Conservation (phyloP, 2,329 filamentous ascomycete species). For the Fusarium agapanthi region DNA sequence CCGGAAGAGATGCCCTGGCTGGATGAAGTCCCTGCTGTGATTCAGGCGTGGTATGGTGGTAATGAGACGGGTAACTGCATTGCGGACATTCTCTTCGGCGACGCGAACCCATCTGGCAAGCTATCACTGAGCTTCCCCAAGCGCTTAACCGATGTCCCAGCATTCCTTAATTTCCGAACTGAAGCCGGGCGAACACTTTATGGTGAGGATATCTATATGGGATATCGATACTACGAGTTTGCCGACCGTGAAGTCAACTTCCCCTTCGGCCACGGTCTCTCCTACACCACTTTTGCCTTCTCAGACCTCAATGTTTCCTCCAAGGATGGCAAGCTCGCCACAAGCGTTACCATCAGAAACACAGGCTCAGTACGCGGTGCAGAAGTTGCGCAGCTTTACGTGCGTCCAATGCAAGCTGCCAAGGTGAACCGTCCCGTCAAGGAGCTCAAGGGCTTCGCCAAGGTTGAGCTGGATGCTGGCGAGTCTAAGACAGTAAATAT, state of each 20-base stretch:
- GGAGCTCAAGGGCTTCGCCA: conserved; percentile 72
- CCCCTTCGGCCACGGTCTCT: conserved; percentile 82
- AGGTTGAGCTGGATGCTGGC: conserved; percentile 69
- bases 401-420: conserved; percentile 60
- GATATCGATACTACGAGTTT: conserved; percentile 83
- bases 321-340: conserved; percentile 57
- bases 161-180: conserved; percentile 76
- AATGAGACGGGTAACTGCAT: conserved; percentile 86
- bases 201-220: conserved; percentile 82
- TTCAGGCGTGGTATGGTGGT: conserved; percentile 88
- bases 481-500: conserved; percentile 67
- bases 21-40: conserved; percentile 62
- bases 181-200: conserved; percentile 79
- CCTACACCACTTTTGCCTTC: conserved; percentile 75
- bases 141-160: conserved; percentile 74
- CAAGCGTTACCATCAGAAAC: conserved; percentile 66
- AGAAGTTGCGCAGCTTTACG: conserved; percentile 67
- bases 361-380: conserved; percentile 63
- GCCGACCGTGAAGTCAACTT: conserved; percentile 73
- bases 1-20: conserved; percentile 78
- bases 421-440: conserved; percentile 66
- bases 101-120: conserved; percentile 78
- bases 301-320: conserved; percentile 59
- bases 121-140: conserved; percentile 78
- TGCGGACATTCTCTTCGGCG: conserved; percentile 79